A percentile compares a stretch with the other conserved stretches of the same genome.
Conservation (phyloP, 805 yeast species). For the Ascoidea tarda region DNA sequence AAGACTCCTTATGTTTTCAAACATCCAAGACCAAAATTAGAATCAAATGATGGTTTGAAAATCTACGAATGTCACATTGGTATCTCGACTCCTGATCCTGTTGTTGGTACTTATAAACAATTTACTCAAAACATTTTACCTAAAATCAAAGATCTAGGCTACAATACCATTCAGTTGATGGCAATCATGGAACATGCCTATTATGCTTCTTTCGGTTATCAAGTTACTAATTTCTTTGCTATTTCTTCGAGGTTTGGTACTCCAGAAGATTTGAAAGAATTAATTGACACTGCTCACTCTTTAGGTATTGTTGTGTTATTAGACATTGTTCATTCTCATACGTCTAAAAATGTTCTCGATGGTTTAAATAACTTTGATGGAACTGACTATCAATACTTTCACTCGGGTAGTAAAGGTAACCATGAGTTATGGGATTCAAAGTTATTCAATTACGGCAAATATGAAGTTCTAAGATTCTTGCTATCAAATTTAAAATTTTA, state of each 20-base stretch:
- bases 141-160: constrained; percentile 72
- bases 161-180: constrained; percentile 90
- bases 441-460: constrained; percentile 79
- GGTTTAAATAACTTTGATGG: constrained; percentile 92
- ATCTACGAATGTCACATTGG: constrained; percentile 96
- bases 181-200: constrained; percentile 98
- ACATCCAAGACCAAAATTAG: constrained; percentile 44
- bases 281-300: constrained; percentile 84
- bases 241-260: constrained; percentile 83
- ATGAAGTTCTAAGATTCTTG: constrained; percentile 81
- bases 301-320: constrained; percentile 75
- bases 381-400: constrained; percentile 89
- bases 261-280: constrained; percentile 86
- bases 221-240: constrained; percentile 86
- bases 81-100: constrained; percentile 82
- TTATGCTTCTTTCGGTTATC: constrained; percentile 97
- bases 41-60: constrained; percentile 32
- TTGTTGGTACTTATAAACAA: constrained; percentile 72
- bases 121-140: constrained; percentile 75
- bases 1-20: constrained; percentile 37
- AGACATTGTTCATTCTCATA: constrained; percentile 93
- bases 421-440: constrained; percentile 97
- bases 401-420: constrained; percentile 69
- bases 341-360: constrained; percentile 87
- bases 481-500: constrained; percentile 75